Evolutionary conservation across 2,329 filamentous ascomycete species (phyloP), one percentile per base, ranked within the genome.

Genomic region (Fusarium stilboides): DNA sequence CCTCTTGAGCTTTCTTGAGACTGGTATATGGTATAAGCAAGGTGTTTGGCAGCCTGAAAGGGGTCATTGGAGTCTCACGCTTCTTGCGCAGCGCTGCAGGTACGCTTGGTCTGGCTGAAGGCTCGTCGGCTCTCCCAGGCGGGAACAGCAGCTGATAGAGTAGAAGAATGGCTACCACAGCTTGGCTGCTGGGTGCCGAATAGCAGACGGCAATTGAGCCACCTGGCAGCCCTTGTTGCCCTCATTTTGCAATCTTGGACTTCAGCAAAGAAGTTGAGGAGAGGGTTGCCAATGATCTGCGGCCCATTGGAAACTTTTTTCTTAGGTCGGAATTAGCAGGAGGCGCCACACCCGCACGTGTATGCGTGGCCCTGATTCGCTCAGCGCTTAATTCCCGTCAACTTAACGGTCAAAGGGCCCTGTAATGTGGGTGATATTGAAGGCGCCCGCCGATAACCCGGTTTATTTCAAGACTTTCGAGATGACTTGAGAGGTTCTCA

Each of bases 1-100:
- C 84, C 51, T 88, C 83, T 70, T 88, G 85, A 9, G 86, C 85
- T 66, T 87, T 85, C 71, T 82, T 84, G 66, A 89, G 77, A 55
- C 80, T 82, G 31, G 14, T 37, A 36, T 4, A 51, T 15, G 40
- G 39, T 40, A 65, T 74, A 19, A 75, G 71, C 37, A 52, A 62
- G 15, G n/a, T 52, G 22, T 57, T 51, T 47, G 33, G 28, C 20
- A 28, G 40, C 17, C 19, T 34, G 19, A 51, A 28, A 22, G 34
- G 43, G 45, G 34, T 45, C 39, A 65, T 69, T 43, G 37, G 37
- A 28, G 26, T 40, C 79, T 70, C 75, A 82, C 81, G 81, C 81
- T 75, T 82, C 81, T 64, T 82, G 80, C 42, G 81, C 82, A 57
- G 80, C 81, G 52, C 68, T 77, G 45, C 75, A 75, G 12, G 61